Evolutionary conservation across 108 stramenopile species (phyloP).

Genomic region (Skeletonema tropicum): DNA sequence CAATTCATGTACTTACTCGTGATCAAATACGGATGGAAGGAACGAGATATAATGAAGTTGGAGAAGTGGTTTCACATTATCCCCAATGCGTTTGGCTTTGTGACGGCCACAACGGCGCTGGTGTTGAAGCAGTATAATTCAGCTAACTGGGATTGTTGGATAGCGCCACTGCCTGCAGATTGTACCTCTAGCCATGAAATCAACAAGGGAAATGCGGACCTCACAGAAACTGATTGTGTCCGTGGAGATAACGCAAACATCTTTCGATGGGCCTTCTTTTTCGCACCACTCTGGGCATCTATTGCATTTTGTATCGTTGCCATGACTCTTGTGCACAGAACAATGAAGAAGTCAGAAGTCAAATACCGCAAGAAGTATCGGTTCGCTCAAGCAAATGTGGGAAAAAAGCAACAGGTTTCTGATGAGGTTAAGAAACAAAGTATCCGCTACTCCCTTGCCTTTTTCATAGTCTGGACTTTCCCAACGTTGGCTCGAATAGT

Average conservation of each 20-base stretch:
- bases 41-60: conserved; percentile 3
- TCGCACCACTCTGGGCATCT: conserved; percentile 20
- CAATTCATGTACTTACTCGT: conserved; percentile 13
- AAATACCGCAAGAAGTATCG: not conserved
- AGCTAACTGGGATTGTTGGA: conserved; percentile 40
- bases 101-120: conserved; percentile 21
- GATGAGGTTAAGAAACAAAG: conserved; percentile 17
- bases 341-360: not conserved
- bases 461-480: conserved; percentile 24
- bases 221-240: conserved; percentile 22
- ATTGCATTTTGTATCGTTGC: conserved; percentile 14
- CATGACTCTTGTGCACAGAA: conserved; percentile 10
- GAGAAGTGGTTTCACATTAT: conserved; percentile 17
- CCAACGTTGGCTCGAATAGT: conserved; percentile 19
- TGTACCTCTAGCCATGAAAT: conserved; percentile 27
- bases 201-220: conserved; percentile 15
- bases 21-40: conserved; percentile 26
- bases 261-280: conserved; percentile 28
- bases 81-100: conserved; percentile 4
- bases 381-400: not conserved
- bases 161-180: conserved; percentile 17
- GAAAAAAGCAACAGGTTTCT: not conserved
- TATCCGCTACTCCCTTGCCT: conserved; percentile 17
- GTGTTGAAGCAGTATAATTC: conserved; percentile 30
- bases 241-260: conserved; percentile 36